Evolutionary conservation across 495 filamentous ascomycete species (phyloP).

Genomic region (Poronia punctata): DNA sequence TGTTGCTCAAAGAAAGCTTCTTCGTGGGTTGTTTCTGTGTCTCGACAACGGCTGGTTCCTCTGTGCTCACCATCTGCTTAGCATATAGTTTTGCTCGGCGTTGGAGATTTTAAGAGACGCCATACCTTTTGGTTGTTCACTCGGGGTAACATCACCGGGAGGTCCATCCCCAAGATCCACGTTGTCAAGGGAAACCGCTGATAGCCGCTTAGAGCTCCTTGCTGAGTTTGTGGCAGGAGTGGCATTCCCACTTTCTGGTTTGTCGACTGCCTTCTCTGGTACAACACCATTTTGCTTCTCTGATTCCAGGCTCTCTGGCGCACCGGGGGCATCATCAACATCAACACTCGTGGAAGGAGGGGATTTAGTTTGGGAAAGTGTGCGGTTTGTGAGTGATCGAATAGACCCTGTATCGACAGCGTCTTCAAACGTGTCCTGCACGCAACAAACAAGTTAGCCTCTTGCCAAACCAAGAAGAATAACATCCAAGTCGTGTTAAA

Average conservation of each 20-base stretch:
- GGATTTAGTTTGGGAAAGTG: constrained; percentile 37
- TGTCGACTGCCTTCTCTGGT: constrained; percentile 12
- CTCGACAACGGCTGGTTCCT: constrained; percentile 9
- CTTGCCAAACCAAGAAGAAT: neutral
- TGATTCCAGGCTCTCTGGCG: constrained; percentile 16
- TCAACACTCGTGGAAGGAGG: constrained; percentile 21
- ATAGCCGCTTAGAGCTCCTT: constrained; percentile 56
- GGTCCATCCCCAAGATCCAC: constrained; percentile 65
- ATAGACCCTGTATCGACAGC: constrained; percentile 53
- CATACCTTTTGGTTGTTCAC: constrained; percentile 28
- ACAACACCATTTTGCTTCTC: constrained; percentile 21
- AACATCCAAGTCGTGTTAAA: too few species aligned
- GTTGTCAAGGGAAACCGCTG: constrained; percentile 60
- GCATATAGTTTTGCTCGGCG: neutral
- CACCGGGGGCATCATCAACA: constrained; percentile 8
- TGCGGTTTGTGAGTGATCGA: constrained; percentile 42
- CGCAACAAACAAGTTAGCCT: constrained; percentile 12
- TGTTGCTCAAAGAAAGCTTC: constrained; percentile 41
- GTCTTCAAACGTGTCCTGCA: constrained; percentile 73
- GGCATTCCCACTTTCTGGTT: constrained; percentile 20
- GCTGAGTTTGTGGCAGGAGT: constrained; percentile 44
- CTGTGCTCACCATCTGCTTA: constrained; percentile 9
- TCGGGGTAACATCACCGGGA: constrained; percentile 45
- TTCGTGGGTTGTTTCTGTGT: constrained; percentile 26
- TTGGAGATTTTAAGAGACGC: neutral